Percentiles rank a stretch among this genome's conserved stretches.
Conservation (phyloP, 306 rosid species). For the Sicyos baderoa region DNA sequence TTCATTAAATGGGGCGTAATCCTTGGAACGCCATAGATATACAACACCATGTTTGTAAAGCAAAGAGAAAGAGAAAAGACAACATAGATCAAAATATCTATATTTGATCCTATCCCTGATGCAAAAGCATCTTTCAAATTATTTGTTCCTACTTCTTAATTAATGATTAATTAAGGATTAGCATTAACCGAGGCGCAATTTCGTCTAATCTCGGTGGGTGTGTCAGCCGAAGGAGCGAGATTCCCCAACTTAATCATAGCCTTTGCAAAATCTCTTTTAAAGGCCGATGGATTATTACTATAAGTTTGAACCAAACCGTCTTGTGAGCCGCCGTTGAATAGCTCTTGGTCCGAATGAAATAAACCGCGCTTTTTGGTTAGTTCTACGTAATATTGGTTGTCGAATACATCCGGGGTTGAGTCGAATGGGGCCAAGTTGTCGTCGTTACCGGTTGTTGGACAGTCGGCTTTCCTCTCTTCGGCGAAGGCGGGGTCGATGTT, state of each 20-base stretch:
- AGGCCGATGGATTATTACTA: slow-evolving; percentile 22
- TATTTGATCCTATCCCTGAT: too few species aligned
- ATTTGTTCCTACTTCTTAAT: not conserved
- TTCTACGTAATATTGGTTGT: slow-evolving; percentile 45
- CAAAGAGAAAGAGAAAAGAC: not conserved
- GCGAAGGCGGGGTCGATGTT: slow-evolving; percentile 51
- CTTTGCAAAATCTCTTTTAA: slow-evolving; percentile 45
- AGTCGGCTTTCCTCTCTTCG: slow-evolving; percentile 25
- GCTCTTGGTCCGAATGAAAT: slow-evolving; percentile 67
- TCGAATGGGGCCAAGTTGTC: slow-evolving; percentile 57
- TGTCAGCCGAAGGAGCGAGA: slow-evolving; percentile 53
- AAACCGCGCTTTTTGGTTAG: slow-evolving; percentile 48
- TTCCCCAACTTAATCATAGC: slow-evolving; percentile 66
- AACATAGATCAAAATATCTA: not conserved
- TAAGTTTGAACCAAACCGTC: slow-evolving; percentile 51
- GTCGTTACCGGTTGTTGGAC: slow-evolving; percentile 49
- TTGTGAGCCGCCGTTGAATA: slow-evolving; percentile 50
- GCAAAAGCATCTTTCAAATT: not conserved
- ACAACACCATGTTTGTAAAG: too few species aligned
- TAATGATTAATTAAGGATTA: not conserved
- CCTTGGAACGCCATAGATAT: too few species aligned
- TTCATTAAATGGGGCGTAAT: too few species aligned
- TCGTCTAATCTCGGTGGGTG: slow-evolving; percentile 53
- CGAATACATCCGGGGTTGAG: slow-evolving; percentile 29
- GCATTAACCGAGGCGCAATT: slow-evolving; percentile 48